These are phyloP conservation scores for Begonia peltatifolia DNA, from an alignment of 306 rosid species.

Conservation along the genomic window DNA sequence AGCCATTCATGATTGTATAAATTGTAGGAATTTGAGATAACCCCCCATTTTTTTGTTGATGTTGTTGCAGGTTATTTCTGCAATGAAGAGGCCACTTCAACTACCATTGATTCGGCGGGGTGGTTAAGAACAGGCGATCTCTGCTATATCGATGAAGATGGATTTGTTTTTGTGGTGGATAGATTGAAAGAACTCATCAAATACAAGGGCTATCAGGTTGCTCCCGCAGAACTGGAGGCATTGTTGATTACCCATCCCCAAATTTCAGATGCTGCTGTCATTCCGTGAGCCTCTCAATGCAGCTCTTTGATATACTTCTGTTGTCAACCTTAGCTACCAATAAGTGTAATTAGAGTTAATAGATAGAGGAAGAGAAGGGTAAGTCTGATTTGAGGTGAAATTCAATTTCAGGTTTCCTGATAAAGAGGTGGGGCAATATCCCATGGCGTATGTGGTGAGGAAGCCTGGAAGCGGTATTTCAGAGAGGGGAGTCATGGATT, in stretches of 20 bases:
- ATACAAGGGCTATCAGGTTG: conserved; percentile 91
- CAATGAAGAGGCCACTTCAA: conserved; percentile 60
- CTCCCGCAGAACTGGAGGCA: conserved; percentile 95
- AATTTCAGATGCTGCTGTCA: conserved; percentile 78
- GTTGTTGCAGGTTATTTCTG: conserved; percentile 52
- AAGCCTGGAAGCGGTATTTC: conserved; percentile 43
- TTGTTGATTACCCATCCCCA: conserved; percentile 60
- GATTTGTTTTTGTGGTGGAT: conserved; percentile 80
- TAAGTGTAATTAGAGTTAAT: too few species aligned
- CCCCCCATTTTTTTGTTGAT: too few species aligned
- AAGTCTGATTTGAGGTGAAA: too few species aligned
- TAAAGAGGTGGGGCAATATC: conserved; percentile 73
- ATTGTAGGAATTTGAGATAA: not conserved
- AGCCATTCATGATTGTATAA: not conserved
- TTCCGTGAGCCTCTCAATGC: conserved; percentile 42
- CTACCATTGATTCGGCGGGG: conserved; percentile 63
- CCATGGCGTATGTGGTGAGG: conserved; percentile 78
- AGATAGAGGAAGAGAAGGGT: too few species aligned
- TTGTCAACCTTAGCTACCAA: too few species aligned
- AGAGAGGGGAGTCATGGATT: conserved; percentile 48
- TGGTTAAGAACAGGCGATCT: conserved; percentile 92
- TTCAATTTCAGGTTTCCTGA: conserved; percentile 45
- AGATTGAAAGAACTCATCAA: conserved; percentile 85
- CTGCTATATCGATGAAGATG: conserved; percentile 69
- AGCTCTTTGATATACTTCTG: too few species aligned